Base-by-base conservation (phyloP, 345 rosid genomes). In the Eutrema yunnanense region DNA sequence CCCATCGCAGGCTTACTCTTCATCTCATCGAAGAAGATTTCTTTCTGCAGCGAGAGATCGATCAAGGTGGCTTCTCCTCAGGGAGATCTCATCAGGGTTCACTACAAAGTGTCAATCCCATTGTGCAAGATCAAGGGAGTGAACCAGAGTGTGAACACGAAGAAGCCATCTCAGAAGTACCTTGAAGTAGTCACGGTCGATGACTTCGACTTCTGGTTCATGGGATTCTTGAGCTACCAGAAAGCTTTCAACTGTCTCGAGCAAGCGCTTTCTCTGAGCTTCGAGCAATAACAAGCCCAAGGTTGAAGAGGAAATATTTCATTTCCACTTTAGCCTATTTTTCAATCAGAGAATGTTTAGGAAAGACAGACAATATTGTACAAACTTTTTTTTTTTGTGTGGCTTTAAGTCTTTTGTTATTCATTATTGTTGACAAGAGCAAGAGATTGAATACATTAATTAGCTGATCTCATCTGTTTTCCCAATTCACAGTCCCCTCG, bases 141-240 rank as follows among this genome's bases (percentile, higher is more conserved):
- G 7, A 82, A 83, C 74, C 82, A 79, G 50, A 82, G 88, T 36
- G 74, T 77, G 67, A 83, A 88, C 71, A 71, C 65, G 51, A 77
- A 87, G 84, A 86, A 80, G 30, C 93, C 96, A 57, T 85, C 92
- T 8, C 83, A 88, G 40, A 90, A 90, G 81, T 90, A 85, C 79
- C 72, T 87, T 33, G 86, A 92, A 78, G 69, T 90, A 36, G 83
- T 81, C 2, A 93, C 92, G 0, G 83, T 80, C 2, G 97, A 93
- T 71, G 77, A 63, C 69, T 90, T 86, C 66, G 96, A 93, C 38
- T 93, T 93, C 86, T 90, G 97, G 98, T 88, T 90, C 54, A 88
- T 90, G 92, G 96, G 98, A 0, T 90, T 93, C 82, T 63, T 86
- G 62, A 90, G 86, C 54, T 76, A 83, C 61, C 80, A 85, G 66